Conservation (phyloP, 805 yeast genomes). For the Ogataea sp. region DNA sequence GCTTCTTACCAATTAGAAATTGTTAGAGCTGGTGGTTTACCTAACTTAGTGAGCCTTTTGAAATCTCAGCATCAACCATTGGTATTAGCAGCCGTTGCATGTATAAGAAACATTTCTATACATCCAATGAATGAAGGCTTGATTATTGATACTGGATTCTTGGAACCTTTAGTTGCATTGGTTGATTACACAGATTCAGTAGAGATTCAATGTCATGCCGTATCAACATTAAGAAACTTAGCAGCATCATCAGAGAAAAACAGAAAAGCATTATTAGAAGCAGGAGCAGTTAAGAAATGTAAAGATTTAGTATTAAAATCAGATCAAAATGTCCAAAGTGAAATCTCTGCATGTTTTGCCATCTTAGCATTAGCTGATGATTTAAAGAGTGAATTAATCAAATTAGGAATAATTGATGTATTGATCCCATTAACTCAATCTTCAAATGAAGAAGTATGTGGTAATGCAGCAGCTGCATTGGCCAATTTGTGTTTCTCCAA, state of each 20-base stretch:
- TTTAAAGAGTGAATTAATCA: constrained; percentile 74
- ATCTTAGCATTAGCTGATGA: constrained; percentile 95
- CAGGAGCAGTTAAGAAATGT: constrained; percentile 93
- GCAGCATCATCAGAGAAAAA: constrained; percentile 95
- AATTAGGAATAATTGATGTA: constrained; percentile 78
- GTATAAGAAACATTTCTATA: constrained; percentile 93
- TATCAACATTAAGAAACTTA: constrained; percentile 87
- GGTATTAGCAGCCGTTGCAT: constrained; percentile 94
- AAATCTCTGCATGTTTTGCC: constrained; percentile 95
- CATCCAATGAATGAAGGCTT: constrained; percentile 95
- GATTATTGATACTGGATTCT: constrained; percentile 93
- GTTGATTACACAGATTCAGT: constrained; percentile 82
- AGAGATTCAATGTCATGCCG: constrained; percentile 98
- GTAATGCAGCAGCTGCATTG: constrained; percentile 96
- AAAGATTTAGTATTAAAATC: constrained; percentile 77
- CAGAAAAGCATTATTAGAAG: constrained; percentile 83
- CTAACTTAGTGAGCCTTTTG: constrained; percentile 82
- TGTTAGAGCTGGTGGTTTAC: constrained; percentile 91
- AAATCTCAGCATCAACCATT: constrained; percentile 88
- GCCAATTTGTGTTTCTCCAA: constrained; percentile 89
- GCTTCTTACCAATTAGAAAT: constrained; percentile 93
- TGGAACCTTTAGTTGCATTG: constrained; percentile 80
- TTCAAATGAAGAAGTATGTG: constrained; percentile 89
- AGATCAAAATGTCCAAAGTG: constrained; percentile 91
- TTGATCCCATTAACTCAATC: constrained; percentile 87